A percentile compares a stretch with the other conserved stretches of the same genome.
Evolutionary conservation across 768 basidiomycete genomes (phyloP).

Genomic region (Melanogaster broomeanus): DNA sequence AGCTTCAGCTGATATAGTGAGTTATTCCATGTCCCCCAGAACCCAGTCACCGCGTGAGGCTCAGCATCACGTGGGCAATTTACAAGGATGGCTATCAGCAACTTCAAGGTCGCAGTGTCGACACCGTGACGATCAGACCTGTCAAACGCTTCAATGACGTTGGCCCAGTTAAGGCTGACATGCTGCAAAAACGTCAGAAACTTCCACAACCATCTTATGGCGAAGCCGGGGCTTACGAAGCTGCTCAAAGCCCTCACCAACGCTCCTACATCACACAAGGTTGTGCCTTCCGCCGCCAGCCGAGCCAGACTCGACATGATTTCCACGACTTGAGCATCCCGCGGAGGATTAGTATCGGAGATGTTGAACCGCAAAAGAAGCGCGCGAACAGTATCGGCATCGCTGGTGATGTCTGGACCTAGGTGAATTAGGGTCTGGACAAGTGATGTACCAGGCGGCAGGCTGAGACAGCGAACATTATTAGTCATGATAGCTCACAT

Average conservation of each 20-base stretch:
- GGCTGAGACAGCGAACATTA: conserved; percentile 40
- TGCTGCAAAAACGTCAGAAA: conserved; percentile 44
- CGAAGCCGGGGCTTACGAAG: conserved; percentile 56
- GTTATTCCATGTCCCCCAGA: conserved; percentile 87
- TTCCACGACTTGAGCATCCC: conserved; percentile 70
- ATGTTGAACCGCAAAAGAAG: conserved; percentile 76
- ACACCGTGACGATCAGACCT: conserved; percentile 80
- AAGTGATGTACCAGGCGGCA: conserved; percentile 65
- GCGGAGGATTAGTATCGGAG: conserved; percentile 68
- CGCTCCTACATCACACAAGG: conserved; percentile 72
- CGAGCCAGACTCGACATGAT: conserved; percentile 68
- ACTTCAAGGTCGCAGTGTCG: conserved; percentile 86
- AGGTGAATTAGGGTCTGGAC: conserved; percentile 77
- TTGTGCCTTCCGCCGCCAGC: conserved; percentile 70
- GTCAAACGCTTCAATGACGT: conserved; percentile 85
- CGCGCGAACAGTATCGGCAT: conserved; percentile 68
- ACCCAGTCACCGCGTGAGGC: conserved; percentile 79
- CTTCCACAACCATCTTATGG: neutral
- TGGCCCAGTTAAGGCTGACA: conserved; percentile 74
- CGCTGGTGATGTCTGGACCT: conserved; percentile 77
- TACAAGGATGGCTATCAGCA: conserved; percentile 84
- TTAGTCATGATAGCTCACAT: conserved; percentile 11
- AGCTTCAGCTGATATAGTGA: conserved; percentile 83
- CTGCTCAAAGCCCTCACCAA: conserved; percentile 72
- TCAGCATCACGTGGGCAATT: conserved; percentile 78